Conservation (phyloP, 768 basidiomycete genomes). For the Tephrocybe sp. region DNA sequence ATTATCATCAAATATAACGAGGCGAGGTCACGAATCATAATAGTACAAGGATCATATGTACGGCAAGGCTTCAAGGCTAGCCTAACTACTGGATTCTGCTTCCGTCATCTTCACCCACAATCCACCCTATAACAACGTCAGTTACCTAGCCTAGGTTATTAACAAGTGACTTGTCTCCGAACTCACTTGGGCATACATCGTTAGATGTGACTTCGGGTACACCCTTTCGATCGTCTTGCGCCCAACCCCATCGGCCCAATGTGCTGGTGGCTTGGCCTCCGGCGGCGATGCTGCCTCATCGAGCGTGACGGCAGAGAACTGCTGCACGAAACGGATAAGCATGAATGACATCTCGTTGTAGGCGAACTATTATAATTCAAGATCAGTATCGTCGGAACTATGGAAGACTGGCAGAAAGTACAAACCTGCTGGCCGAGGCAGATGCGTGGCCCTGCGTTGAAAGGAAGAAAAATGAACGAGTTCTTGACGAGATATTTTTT, state of each 20-base stretch:
- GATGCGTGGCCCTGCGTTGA: conserved; percentile 61
- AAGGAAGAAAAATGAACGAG: conserved; percentile 71
- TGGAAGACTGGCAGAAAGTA: neutral
- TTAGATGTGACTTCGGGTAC: conserved; percentile 53
- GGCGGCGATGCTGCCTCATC: conserved; percentile 46
- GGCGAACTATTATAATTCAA: conserved; percentile 43
- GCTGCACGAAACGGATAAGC: conserved; percentile 62
- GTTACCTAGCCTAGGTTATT: neutral
- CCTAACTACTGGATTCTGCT: conserved; percentile 21
- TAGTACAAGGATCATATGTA: neutral
- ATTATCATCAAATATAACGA: no score
- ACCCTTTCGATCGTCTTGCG: conserved; percentile 52
- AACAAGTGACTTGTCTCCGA: neutral
- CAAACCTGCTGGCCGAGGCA: conserved; percentile 58
- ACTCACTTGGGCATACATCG: conserved; percentile 51
- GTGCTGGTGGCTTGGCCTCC: conserved; percentile 42
- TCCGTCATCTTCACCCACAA: conserved; percentile 54
- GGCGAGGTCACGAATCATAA: no score
- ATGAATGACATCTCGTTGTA: conserved; percentile 67
- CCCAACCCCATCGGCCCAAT: conserved; percentile 45
- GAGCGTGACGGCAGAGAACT: conserved; percentile 49
- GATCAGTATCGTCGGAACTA: neutral
- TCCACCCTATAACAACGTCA: conserved; percentile 38
- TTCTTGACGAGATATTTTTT: conserved; percentile 62
- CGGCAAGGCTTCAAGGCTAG: neutral